Percentiles rank a stretch among this genome's conserved stretches.
Conservation (phyloP, 129 eudicot species). For the Dittrichia graveolens region DNA sequence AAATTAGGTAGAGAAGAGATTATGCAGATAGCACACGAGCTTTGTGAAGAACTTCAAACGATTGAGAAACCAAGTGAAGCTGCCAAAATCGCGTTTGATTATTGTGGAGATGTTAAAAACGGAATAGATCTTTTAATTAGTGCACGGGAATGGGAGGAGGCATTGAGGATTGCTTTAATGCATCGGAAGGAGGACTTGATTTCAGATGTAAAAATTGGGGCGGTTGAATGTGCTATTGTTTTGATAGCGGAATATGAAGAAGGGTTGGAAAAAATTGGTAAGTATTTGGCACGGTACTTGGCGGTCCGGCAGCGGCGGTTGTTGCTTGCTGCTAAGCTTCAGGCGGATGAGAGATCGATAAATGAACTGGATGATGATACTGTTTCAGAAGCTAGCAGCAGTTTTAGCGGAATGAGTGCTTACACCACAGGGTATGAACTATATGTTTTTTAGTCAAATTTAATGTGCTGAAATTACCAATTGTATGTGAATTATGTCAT, state of each 20-base stretch:
- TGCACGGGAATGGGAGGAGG: conserved; percentile 98
- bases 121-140: conserved; percentile 64
- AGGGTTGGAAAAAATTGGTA: conserved; percentile 90
- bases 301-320: conserved; percentile 94
- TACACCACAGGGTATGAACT: conserved; percentile 82
- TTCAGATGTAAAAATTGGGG: conserved; percentile 61
- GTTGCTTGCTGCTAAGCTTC: conserved; percentile 79
- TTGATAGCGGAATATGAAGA: conserved; percentile 70
- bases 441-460: neutral
- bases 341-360: conserved; percentile 61
- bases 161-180: conserved; percentile 73
- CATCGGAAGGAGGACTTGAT: conserved; percentile 56
- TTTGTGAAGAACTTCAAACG: conserved; percentile 87
- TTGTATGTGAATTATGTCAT: neutral
- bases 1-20: conserved; percentile 32
- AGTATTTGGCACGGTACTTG: conserved; percentile 80
- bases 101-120: conserved; percentile 66
- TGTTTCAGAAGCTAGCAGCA: conserved; percentile 96
- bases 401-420: conserved; percentile 97
- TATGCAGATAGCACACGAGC: conserved; percentile 62
- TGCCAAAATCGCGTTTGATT: conserved; percentile 82
- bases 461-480: neutral
- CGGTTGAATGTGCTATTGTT: conserved; percentile 66
- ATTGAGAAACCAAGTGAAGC: conserved; percentile 94
- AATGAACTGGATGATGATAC: conserved; percentile 85